Conservation (phyloP, 2,329 filamentous ascomycete species). For the Ophiostoma montium region DNA sequence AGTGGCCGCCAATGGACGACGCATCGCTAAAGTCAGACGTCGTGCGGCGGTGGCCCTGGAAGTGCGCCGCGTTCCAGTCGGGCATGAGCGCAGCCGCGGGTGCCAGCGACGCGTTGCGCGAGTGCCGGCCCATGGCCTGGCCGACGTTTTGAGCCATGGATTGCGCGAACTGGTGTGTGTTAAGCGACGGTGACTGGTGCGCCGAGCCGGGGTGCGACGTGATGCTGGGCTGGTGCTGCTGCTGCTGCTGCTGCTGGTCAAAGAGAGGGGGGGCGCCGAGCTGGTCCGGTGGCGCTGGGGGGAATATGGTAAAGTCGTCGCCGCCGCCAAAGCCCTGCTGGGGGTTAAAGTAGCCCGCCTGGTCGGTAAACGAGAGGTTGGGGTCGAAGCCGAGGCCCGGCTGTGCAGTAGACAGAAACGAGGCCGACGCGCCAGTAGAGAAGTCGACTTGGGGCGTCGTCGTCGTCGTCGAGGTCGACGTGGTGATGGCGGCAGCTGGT, state of each 20-base stretch:
- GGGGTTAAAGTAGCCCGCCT: conserved; percentile 30
- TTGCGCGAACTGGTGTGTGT: conserved; percentile 40
- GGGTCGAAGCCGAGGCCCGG: conserved; percentile 28
- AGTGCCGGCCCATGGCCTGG: conserved; percentile 24
- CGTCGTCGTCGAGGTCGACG: conserved; percentile 11
- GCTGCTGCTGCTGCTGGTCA: conserved; percentile 20
- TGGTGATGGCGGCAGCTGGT: conserved; percentile 4
- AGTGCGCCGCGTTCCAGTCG: conserved; percentile 43
- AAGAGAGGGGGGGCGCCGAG: conserved; percentile 51
- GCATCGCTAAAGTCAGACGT: conserved; percentile 91
- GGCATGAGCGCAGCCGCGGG: conserved; percentile 43
- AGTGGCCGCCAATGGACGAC: conserved; percentile 62
- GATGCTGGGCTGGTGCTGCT: conserved; percentile 23
- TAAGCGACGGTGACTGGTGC: conserved; percentile 44
- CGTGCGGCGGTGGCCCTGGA: conserved; percentile 68
- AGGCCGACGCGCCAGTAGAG: conserved; percentile 20
- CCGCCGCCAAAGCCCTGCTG: conserved; percentile 32
- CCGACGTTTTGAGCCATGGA: conserved; percentile 15
- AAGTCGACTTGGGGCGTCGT: conserved; percentile 36
- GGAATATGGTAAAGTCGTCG: conserved; percentile 52
- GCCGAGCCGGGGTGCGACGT: conserved; percentile 27
- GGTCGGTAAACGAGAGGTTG: conserved; percentile 30
- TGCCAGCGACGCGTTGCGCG: conserved; percentile 41
- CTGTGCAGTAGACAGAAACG: conserved; percentile 8
- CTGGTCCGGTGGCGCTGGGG: conserved; percentile 39